Conservation (phyloP, 2,329 filamentous ascomycete genomes). For the Periconia macrospinosa region DNA sequence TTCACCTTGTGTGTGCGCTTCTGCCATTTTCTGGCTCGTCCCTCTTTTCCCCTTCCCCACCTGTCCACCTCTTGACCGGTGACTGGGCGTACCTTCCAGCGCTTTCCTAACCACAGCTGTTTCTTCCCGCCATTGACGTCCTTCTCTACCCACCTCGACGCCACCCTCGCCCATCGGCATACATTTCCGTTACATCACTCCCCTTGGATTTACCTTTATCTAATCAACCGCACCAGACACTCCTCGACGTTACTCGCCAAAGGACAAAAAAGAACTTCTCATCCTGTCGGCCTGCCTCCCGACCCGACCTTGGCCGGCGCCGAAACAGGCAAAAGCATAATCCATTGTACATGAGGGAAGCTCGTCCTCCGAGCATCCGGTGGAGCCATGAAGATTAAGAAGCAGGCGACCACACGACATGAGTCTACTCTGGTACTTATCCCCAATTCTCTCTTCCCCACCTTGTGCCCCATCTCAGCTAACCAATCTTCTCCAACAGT, state of each 20-base stretch:
- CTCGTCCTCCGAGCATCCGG: conserved; percentile 38
- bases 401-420: conserved; percentile 57
- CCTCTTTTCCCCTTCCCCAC: background rate
- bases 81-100: background rate
- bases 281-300: background rate
- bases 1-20: background rate
- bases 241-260: background rate
- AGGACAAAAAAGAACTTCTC: background rate
- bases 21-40: background rate
- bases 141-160: background rate
- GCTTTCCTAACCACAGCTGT: background rate
- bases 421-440: conserved; percentile 53
- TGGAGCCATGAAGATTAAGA: conserved; percentile 58
- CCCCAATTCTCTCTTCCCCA: background rate
- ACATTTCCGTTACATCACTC: no score
- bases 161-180: background rate
- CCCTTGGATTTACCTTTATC: no score
- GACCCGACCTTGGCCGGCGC: background rate
- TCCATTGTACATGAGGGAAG: conserved; percentile 38
- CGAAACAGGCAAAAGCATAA: conserved; percentile 3
- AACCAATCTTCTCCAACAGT: conserved; percentile 55
- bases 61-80: background rate
- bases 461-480: background rate
- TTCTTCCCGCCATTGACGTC: background rate
- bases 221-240: background rate